Conservation (phyloP, 2,329 filamentous ascomycete genomes). For the Colletotrichum spinosum region DNA sequence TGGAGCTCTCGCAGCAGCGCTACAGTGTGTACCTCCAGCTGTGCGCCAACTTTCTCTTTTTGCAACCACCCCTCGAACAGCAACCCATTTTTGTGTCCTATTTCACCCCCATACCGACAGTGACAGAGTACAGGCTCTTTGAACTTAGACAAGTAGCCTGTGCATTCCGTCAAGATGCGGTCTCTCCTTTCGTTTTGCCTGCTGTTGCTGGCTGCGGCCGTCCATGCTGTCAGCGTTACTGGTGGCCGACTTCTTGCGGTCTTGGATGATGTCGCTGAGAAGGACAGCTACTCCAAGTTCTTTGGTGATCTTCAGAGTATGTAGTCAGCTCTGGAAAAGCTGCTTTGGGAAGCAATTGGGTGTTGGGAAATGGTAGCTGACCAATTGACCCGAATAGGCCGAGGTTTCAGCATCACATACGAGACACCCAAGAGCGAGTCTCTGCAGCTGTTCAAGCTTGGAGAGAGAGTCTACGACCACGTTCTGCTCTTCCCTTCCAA, state of each 20-base stretch:
- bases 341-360: constrained; percentile 2
- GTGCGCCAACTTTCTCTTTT: constrained; percentile 39
- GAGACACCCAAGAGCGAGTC: constrained; percentile 85
- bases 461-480: constrained; percentile 92
- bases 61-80: neutral
- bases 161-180: constrained; percentile 69
- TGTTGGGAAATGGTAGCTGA: constrained; percentile 36
- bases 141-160: neutral
- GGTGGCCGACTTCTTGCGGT: constrained; percentile 90
- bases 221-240: constrained; percentile 80
- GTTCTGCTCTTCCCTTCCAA: constrained; percentile 89
- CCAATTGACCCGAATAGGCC: constrained; percentile 62
- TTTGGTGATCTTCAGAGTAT: constrained; percentile 77
- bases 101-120: constrained; percentile 1
- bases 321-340: constrained; percentile 38
- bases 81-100: constrained; percentile 35
- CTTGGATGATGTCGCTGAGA: constrained; percentile 84
- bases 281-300: constrained; percentile 86
- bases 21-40: constrained; percentile 36
- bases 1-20: constrained; percentile 35
- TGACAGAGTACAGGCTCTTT: neutral
- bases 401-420: constrained; percentile 85
- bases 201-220: constrained; percentile 73
- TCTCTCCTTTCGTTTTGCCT: constrained; percentile 78
- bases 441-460: constrained; percentile 84